Evolutionary conservation across 371 early-diverging fungal species (phyloP).

Genomic region (Funneliformis caledonium): DNA sequence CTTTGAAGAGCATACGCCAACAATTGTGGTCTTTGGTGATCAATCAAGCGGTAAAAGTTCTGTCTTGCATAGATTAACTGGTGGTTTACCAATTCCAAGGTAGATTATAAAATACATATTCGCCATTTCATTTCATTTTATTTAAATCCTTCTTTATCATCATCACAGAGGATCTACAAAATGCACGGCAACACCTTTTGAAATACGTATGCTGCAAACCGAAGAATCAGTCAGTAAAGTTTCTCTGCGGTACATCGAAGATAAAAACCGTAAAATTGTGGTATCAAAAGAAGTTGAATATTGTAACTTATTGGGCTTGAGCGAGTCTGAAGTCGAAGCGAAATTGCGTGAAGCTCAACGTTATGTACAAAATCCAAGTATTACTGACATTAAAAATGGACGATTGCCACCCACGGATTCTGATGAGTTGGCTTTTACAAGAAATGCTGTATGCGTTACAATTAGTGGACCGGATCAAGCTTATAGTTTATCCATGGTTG

Average conservation of each 20-base stretch:
- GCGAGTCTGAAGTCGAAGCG: not conserved
- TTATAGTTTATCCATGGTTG: not conserved
- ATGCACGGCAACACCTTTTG: not conserved
- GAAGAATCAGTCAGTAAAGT: not conserved
- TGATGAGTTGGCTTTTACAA: not conserved
- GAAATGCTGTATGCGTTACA: conserved; percentile 1
- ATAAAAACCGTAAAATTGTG: not conserved
- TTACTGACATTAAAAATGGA: not conserved
- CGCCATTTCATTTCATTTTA: not conserved
- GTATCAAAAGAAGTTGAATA: not conserved
- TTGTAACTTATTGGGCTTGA: not conserved
- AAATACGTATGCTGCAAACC: not conserved
- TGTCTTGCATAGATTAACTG: not conserved
- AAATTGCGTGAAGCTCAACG: conserved; percentile 10
- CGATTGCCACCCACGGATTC: not conserved
- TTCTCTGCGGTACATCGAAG: not conserved
- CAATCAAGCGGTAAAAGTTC: not conserved
- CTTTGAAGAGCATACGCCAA: not conserved
- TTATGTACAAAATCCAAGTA: not conserved
- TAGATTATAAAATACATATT: not conserved
- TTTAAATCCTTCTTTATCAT: not conserved
- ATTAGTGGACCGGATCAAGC: not conserved
- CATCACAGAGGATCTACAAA: not conserved
- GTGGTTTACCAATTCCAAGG: not conserved
- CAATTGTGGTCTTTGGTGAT: not conserved